phyloP scores from a whole-genome alignment of 495 filamentous ascomycete species.

The Copromyces sp. region DNA sequence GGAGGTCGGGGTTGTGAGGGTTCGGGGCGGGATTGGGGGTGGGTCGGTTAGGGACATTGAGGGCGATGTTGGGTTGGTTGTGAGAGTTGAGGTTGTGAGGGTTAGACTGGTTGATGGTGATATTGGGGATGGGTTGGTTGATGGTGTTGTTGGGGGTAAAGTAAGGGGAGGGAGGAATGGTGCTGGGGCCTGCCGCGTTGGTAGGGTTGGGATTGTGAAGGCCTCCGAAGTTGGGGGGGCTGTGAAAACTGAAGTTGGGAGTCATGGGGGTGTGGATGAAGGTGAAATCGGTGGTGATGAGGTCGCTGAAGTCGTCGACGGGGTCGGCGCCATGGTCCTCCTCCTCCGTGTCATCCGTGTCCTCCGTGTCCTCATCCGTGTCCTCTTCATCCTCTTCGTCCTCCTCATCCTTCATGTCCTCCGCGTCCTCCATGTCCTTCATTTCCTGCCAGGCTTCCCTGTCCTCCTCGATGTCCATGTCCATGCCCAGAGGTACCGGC shows the following conservation, averaged over 20 bases:
- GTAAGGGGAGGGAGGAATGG: background rate
- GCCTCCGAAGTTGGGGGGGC: background rate
- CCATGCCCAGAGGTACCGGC: background rate
- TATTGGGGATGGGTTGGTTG: background rate
- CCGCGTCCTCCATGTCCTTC: no score
- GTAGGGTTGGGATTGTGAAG: background rate
- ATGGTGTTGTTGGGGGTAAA: background rate
- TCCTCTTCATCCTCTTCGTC: background rate
- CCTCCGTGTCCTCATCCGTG: background rate
- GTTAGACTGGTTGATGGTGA: background rate
- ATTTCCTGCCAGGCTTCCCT: no score
- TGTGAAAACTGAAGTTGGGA: background rate
- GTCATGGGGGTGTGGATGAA: background rate
- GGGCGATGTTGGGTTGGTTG: slow-evolving; percentile 4
- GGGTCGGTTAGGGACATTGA: background rate
- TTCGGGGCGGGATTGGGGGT: background rate
- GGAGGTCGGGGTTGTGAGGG: background rate
- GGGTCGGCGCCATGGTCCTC: background rate
- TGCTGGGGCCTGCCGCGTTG: background rate
- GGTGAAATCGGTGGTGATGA: background rate
- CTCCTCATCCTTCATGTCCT: background rate
- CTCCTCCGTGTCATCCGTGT: background rate
- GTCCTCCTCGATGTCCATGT: background rate
- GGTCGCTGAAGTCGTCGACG: background rate
- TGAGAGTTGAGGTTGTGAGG: background rate